These are phyloP conservation scores for Xylaria castorea DNA, from an alignment of 495 filamentous ascomycete species.

Conservation along the genomic window DNA sequence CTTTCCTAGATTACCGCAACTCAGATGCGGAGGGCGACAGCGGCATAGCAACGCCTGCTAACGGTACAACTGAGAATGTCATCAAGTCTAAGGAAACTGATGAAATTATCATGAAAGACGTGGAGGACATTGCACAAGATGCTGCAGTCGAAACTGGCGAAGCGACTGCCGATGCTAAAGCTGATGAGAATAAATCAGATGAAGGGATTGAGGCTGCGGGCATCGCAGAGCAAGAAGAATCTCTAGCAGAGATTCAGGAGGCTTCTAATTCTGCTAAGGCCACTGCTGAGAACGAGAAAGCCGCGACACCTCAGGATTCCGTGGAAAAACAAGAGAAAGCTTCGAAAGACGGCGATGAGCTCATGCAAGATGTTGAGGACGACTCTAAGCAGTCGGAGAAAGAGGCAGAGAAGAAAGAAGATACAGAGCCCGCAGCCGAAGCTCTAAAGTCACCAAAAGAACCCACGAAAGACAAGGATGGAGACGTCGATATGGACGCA, in stretches of 20 bases:
- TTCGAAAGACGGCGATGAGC: constrained; percentile 44
- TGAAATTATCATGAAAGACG: constrained; percentile 72
- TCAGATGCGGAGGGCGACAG: constrained; percentile 73
- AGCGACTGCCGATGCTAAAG: constrained; percentile 36
- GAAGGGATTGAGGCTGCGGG: constrained; percentile 38
- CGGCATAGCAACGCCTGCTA: constrained; percentile 62
- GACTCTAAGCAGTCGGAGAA: constrained; percentile 25
- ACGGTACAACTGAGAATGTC: constrained; percentile 53
- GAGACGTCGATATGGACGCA: constrained; percentile 40
- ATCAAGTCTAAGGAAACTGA: constrained; percentile 63
- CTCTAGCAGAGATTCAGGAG: constrained; percentile 24
- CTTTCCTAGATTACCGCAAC: constrained; percentile 76
- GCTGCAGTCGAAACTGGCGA: constrained; percentile 31
- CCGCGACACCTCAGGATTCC: constrained; percentile 16
- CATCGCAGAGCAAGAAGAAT: constrained; percentile 37
- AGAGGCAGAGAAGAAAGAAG: constrained; percentile 29
- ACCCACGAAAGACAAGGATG: constrained; percentile 35
- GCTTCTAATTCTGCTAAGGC: constrained; percentile 33
- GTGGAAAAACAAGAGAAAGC: constrained; percentile 21
- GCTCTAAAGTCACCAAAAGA: constrained; percentile 15
- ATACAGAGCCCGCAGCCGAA: constrained; percentile 29
- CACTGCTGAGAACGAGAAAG: constrained; percentile 35
- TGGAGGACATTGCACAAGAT: constrained; percentile 41
- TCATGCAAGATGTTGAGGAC: constrained; percentile 36
- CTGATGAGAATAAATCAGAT: constrained; percentile 49